Evolutionary conservation across 83 land plant genomes (phyloP), one percentile per base, ranked within the genome.

Genomic region (Thuja plicata): DNA sequence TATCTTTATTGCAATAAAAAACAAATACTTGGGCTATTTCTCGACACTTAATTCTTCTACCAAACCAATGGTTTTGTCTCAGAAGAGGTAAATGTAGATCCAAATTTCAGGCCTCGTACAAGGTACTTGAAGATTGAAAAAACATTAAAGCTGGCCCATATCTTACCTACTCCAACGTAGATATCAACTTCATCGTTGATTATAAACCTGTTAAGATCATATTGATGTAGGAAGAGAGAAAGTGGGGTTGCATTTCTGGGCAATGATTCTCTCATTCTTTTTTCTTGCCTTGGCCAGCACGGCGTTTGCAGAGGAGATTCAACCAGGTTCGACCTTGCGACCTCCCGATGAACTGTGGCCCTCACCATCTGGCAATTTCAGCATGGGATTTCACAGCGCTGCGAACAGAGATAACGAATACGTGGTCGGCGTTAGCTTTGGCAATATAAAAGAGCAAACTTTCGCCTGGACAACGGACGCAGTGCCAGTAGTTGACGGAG

Each of bases 381-480:
- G 90, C 86, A 45, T 93, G 60, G 41, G 87, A 89, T 93, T 93
- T 91, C 38, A 85, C 3, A 52, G 60, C 40, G 3, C 10, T 19
- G 66, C 8, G 35, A 34, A 27, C 12, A 32, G 7, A 9, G 38
- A 35, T 0, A 0, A 52, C 32, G 17, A 40, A 76, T 88, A 85
- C 86, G 21, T 88, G 38, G 87, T 92, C 74, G 93, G 90, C 73
- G 83, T 90, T 88, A 57, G 87, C 87, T 90, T 81, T 88, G 43
- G 89, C 54, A 52, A 77, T 89, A 43, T 54, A 34, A 85, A 52
- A 0, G 74, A 10, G 1, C 27, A 27, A 43, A 55, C 90, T 45
- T 91, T 92, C 87, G 85, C 91, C 83, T 94, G 95, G 95, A 50
- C 81, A 11, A 89, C 92, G 40, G 90, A 78, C 17, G 79, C 48